These are phyloP conservation scores for Coniochaeta sp. DNA, from an alignment of 2,329 filamentous ascomycete genomes.

Conservation along the genomic window DNA sequence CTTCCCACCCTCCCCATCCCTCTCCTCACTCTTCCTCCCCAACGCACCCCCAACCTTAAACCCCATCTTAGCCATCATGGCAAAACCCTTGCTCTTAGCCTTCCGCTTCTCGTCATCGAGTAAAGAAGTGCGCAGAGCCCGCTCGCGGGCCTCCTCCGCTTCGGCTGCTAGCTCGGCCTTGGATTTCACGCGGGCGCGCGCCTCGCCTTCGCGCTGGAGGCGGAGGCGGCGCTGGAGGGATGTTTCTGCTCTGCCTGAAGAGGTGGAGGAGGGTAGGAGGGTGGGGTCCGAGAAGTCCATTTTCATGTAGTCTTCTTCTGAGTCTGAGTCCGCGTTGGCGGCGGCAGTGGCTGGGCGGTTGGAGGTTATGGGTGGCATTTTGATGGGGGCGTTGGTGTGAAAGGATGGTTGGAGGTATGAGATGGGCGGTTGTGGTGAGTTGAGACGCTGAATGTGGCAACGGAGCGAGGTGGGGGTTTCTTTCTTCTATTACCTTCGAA, in stretches of 20 bases:
- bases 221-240: slow-evolving; percentile 48
- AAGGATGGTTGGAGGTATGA: background rate
- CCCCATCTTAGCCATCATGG: slow-evolving; percentile 96
- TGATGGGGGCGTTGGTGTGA: background rate
- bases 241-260: slow-evolving; percentile 34
- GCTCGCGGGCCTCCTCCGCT: slow-evolving; percentile 65
- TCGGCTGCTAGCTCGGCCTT: slow-evolving; percentile 77
- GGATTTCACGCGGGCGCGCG: slow-evolving; percentile 62
- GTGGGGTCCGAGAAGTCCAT: slow-evolving; percentile 75
- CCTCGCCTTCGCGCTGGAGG: slow-evolving; percentile 57
- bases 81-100: slow-evolving; percentile 71
- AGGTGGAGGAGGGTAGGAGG: slow-evolving; percentile 34
- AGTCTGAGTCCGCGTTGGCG: slow-evolving; percentile 33
- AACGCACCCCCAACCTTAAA: slow-evolving; percentile 75
- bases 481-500: too few species aligned
- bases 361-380: background rate
- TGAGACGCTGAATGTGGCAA: too few species aligned
- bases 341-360: background rate
- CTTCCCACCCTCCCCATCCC: too few species aligned
- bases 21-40: slow-evolving; percentile 50
- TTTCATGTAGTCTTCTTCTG: slow-evolving; percentile 91
- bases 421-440: too few species aligned
- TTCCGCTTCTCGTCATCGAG: slow-evolving; percentile 41
- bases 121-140: slow-evolving; percentile 67
- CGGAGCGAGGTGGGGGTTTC: too few species aligned